Conservation (phyloP, 2,329 filamentous ascomycete genomes). For the Stachybotrys elegans region DNA sequence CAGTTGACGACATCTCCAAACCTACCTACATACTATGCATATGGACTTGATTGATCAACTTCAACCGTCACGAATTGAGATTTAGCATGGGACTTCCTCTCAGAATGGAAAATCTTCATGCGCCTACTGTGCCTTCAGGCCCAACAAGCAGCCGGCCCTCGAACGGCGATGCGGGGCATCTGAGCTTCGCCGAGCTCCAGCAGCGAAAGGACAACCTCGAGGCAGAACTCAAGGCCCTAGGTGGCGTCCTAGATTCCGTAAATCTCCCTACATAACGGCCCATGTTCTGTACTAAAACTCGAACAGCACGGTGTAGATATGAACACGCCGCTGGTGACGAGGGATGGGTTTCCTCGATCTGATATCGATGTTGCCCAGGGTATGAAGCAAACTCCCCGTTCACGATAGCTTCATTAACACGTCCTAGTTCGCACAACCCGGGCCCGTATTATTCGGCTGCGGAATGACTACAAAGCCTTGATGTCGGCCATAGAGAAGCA, state of each 20-base stretch:
- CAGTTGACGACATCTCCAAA: no score
- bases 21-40: no score
- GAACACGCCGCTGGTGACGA: constrained; percentile 80
- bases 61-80: no score
- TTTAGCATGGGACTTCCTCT: constrained; percentile 12
- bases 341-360: constrained; percentile 85
- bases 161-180: constrained; percentile 57
- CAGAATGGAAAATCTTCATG: constrained; percentile 51
- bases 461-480: constrained; percentile 88
- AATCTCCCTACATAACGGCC: constrained; percentile 26
- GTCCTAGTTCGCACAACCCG: constrained; percentile 83
- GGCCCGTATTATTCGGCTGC: constrained; percentile 79
- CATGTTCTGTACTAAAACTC: no score
- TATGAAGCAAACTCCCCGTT: constrained; percentile 34
- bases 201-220: constrained; percentile 80
- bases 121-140: constrained; percentile 64
- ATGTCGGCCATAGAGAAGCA: constrained; percentile 80
- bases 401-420: constrained; percentile 10
- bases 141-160: constrained; percentile 57
- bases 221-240: constrained; percentile 77
- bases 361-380: constrained; percentile 95
- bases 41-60: no score
- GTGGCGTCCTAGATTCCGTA: constrained; percentile 85
- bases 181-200: constrained; percentile 76
- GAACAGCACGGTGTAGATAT: constrained; percentile 84